Conservation (phyloP, 441 rosid species). For the Cnidoscolus chayamansa region DNA sequence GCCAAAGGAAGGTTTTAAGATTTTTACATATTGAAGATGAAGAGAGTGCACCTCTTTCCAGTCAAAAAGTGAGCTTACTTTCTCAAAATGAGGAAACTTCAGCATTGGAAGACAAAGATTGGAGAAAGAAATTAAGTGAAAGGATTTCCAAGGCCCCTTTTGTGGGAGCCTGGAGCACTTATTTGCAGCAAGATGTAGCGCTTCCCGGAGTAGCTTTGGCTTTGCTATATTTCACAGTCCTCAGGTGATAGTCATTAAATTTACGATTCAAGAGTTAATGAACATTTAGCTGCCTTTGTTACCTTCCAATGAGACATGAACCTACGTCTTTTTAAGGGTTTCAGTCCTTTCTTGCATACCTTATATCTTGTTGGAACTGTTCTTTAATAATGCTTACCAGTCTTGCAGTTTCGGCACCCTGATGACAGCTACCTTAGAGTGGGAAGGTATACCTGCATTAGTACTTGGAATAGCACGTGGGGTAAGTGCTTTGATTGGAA, state of each 20-base stretch:
- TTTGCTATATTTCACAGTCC: conserved; percentile 63
- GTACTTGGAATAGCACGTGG: conserved; percentile 74
- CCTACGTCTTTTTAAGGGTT: too few relatives aligned
- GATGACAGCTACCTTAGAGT: conserved; percentile 80
- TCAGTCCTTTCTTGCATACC: too few relatives aligned
- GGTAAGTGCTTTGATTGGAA: conserved; percentile 63
- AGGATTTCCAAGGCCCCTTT: conserved; percentile 40
- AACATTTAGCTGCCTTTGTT: neutral
- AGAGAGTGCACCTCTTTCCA: conserved; percentile 21
- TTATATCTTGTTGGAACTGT: neutral
- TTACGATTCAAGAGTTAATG: neutral
- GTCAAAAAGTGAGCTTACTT: conserved; percentile 20
- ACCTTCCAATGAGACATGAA: too few relatives aligned
- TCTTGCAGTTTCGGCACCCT: conserved; percentile 63
- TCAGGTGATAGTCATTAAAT: conserved; percentile 38
- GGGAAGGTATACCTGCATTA: conserved; percentile 69
- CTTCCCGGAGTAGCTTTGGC: conserved; percentile 73
- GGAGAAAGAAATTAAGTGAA: conserved; percentile 29
- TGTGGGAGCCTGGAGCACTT: conserved; percentile 52
- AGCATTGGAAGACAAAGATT: conserved; percentile 15
- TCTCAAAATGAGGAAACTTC: conserved; percentile 17
- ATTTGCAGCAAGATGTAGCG: conserved; percentile 47
- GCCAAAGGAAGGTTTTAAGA: conserved; percentile 40
- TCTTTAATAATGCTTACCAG: neutral
- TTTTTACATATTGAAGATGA: conserved; percentile 21